Conservation (phyloP, 2,329 filamentous ascomycete species). For the Phialophora macrospora region DNA sequence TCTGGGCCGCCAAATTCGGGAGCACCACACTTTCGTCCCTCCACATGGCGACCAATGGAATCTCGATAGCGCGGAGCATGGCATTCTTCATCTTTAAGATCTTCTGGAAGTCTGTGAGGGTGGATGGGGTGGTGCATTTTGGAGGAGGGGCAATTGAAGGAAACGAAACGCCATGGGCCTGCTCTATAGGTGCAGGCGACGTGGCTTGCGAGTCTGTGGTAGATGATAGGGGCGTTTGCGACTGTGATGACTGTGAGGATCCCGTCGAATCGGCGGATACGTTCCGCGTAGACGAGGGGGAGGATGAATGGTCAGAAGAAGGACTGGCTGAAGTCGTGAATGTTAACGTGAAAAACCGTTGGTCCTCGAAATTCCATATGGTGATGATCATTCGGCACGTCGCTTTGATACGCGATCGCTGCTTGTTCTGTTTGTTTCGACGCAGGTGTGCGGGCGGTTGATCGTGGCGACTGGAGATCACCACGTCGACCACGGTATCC, state of each 20-base stretch:
- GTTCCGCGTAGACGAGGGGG: constrained; percentile 18
- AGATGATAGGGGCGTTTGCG: constrained; percentile 40
- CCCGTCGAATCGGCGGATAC: constrained; percentile 31
- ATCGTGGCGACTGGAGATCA: constrained; percentile 59
- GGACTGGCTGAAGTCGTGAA: constrained; percentile 64
- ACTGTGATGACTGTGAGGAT: constrained; percentile 33
- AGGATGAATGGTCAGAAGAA: constrained; percentile 44
- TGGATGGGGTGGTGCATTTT: constrained; percentile 58
- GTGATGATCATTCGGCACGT: constrained; percentile 78
- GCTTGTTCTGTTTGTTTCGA: constrained; percentile 42
- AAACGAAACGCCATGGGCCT: constrained; percentile 63
- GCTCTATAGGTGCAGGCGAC: constrained; percentile 61
- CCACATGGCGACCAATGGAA: constrained; percentile 81
- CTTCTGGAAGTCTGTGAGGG: constrained; percentile 72
- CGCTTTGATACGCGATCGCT: constrained; percentile 50
- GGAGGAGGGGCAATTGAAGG: constrained; percentile 70
- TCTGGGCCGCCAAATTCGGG: constrained; percentile 69
- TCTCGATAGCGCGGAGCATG: constrained; percentile 73
- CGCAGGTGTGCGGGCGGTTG: constrained; percentile 35
- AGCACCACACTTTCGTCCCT: constrained; percentile 75
- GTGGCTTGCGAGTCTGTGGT: constrained; percentile 48
- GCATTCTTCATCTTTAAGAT: constrained; percentile 77
- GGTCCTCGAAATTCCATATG: constrained; percentile 71
- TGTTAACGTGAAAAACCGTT: constrained; percentile 73
- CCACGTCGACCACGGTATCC: constrained; percentile 69